Conservation (phyloP, 2,329 filamentous ascomycete genomes). For the Grosmannia clavigera region DNA sequence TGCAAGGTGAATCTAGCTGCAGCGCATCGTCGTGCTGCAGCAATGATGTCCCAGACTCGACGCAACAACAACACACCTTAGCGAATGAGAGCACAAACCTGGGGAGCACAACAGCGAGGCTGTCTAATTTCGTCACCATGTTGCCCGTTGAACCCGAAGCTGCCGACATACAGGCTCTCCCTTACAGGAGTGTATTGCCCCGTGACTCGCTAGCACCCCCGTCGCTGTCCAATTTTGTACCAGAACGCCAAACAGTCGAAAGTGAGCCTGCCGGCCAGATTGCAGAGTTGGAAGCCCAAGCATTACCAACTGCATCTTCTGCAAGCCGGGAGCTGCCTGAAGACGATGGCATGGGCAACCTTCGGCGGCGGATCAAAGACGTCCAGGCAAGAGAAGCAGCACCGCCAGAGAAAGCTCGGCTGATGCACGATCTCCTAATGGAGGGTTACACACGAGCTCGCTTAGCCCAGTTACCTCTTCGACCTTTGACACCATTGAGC, state of each 20-base stretch:
- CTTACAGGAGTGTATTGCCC: not conserved
- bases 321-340: constrained; percentile 43
- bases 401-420: constrained; percentile 52
- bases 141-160: not conserved
- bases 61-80: not conserved
- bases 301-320: constrained; percentile 9
- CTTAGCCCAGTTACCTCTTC: constrained; percentile 11
- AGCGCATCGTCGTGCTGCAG: constrained; percentile 5
- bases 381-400: constrained; percentile 52
- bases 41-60: constrained; percentile 14
- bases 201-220: not conserved
- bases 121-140: not conserved
- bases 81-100: not conserved
- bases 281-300: not conserved
- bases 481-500: constrained; percentile 15
- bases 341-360: constrained; percentile 63
- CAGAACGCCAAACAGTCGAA: not conserved
- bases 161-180: not conserved
- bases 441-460: constrained; percentile 48
- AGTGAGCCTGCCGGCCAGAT: not conserved
- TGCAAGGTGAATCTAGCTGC: constrained; percentile 12
- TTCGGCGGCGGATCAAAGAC: constrained; percentile 54
- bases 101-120: not conserved
- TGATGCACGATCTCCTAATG: constrained; percentile 59
- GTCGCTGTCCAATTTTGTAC: not conserved